Base-by-base conservation (phyloP, 139 green algal species). In the Ettlia oleoabundans region DNA sequence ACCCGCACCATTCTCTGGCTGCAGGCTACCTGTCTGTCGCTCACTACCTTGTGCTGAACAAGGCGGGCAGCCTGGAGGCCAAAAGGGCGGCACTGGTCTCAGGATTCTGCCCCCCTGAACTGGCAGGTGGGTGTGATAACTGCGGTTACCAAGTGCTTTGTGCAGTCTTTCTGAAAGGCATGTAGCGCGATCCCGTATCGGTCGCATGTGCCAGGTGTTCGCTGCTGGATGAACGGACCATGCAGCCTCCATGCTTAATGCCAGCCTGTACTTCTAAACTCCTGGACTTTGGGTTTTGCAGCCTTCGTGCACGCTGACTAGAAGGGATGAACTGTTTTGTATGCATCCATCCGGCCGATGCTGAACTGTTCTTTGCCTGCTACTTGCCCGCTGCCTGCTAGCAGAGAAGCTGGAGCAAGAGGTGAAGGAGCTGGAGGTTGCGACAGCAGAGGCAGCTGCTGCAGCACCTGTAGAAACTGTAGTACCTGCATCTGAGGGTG, bases 41-140 rank as follows among this genome's bases (percentile, higher is more conserved):
- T 15, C 92, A 95, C 83, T 96, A 92, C 79, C 83, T 95, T 51
- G 85, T 95, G 40, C 82, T 96, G 40, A 94, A 78, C 58, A 87
- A 92, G 62, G 89, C 82, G 41, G 66, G 38, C 4, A 40, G 69
- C 18, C 61, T 63, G 40, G 63, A 21, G 28, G 84, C 75, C 75
- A 81, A 81, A 58, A 55, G 75, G 2, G 75, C 75, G 1, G 75
- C 75, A 3, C 75, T 81, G 26, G 75, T 19, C 28, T 47, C 58
- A 28, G 75, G 75, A 55, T 71, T 81, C 58, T 81, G 75, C 58
- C 75, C 75, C 3, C 37, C 38, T 19, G 58, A 71, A 3, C 75
- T 81, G 26, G 73, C 24, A 6, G 73, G 73, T 69, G 73, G 2
- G 71, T 28, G 47, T n/a, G n/a, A n/a, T n/a, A 58, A 38, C 32